phyloP scores from a whole-genome alignment of 768 basidiomycete genomes.

The Amanita inopinata region DNA sequence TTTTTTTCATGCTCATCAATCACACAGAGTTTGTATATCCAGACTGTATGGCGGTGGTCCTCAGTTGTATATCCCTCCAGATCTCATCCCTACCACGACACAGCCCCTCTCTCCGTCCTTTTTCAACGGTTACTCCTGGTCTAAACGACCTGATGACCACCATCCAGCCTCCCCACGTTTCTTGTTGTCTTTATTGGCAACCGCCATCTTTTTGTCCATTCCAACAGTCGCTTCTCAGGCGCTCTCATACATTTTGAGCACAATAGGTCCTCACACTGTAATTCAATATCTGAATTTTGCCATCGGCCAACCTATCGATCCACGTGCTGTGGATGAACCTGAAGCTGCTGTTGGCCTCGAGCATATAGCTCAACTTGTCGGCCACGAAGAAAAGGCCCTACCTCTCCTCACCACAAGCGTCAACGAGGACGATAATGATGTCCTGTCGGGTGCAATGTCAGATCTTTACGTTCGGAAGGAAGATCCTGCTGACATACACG shows the following conservation, averaged over 20 bases:
- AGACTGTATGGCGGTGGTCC: slow-evolving; percentile 85
- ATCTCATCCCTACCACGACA: slow-evolving; percentile 51
- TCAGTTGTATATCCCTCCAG: slow-evolving; percentile 52
- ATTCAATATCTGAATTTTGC: slow-evolving; percentile 76
- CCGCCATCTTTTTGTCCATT: slow-evolving; percentile 78
- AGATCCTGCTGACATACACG: background rate
- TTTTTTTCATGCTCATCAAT: slow-evolving; percentile 6
- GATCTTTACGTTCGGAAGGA: background rate
- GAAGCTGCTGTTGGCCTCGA: slow-evolving; percentile 67
- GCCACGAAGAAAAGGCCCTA: slow-evolving; percentile 20
- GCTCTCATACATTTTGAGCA: slow-evolving; percentile 57
- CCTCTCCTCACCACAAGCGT: background rate
- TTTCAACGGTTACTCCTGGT: slow-evolving; percentile 22
- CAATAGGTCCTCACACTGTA: slow-evolving; percentile 73
- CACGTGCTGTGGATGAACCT: slow-evolving; percentile 28
- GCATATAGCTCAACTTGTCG: slow-evolving; percentile 42
- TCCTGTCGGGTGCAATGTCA: background rate
- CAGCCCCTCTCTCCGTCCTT: slow-evolving; percentile 70
- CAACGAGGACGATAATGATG: background rate
- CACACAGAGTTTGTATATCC: slow-evolving; percentile 67
- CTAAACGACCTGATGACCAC: slow-evolving; percentile 35
- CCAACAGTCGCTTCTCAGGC: slow-evolving; percentile 69
- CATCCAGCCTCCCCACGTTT: slow-evolving; percentile 77
- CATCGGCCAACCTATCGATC: slow-evolving; percentile 54
- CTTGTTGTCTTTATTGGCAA: slow-evolving; percentile 79